Percentiles rank a stretch among this genome's conserved stretches.
phyloP scores from a whole-genome alignment of 2,329 filamentous ascomycete genomes.

The Chlorencoelia australis region DNA sequence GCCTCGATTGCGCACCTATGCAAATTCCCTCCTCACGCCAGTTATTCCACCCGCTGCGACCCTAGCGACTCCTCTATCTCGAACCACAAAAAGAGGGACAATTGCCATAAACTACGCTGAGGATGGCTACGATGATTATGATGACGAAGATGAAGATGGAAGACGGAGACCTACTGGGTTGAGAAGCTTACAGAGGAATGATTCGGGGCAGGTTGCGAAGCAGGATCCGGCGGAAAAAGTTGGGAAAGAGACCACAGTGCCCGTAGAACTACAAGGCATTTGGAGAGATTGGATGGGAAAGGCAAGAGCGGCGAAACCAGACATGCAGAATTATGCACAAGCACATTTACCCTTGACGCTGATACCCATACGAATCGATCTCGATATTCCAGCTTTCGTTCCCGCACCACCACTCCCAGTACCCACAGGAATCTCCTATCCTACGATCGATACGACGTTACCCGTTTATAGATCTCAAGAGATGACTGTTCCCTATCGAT shows the following conservation, averaged over 20 bases:
- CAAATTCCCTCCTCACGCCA: conserved; percentile 83
- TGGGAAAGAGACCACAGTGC: conserved; percentile 69
- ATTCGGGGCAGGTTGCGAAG: conserved; percentile 52
- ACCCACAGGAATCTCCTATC: conserved; percentile 46
- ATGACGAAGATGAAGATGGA: conserved; percentile 64
- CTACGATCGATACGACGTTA: conserved; percentile 57
- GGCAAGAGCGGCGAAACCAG: conserved; percentile 42
- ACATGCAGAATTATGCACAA: conserved; percentile 52
- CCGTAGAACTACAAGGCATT: conserved; percentile 79
- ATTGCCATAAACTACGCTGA: conserved; percentile 97
- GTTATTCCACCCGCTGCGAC: conserved; percentile 61
- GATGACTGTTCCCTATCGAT: conserved; percentile 69
- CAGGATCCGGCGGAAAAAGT: conserved; percentile 63
- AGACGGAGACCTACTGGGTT: conserved; percentile 66
- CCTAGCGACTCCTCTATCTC: conserved; percentile 54
- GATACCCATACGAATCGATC: conserved; percentile 91
- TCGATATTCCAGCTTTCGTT: conserved; percentile 75
- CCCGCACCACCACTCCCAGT: conserved; percentile 55
- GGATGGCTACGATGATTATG: conserved; percentile 81
- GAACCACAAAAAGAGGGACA: conserved; percentile 95
- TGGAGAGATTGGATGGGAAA: conserved; percentile 96
- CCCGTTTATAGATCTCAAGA: conserved; percentile 75
- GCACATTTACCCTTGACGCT: conserved; percentile 77
- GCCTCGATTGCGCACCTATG: conserved; percentile 79
- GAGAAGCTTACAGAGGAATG: conserved; percentile 71